Base-by-base conservation (phyloP, 805 yeast genomes). In the Blastobotrys mokoenaii region DNA sequence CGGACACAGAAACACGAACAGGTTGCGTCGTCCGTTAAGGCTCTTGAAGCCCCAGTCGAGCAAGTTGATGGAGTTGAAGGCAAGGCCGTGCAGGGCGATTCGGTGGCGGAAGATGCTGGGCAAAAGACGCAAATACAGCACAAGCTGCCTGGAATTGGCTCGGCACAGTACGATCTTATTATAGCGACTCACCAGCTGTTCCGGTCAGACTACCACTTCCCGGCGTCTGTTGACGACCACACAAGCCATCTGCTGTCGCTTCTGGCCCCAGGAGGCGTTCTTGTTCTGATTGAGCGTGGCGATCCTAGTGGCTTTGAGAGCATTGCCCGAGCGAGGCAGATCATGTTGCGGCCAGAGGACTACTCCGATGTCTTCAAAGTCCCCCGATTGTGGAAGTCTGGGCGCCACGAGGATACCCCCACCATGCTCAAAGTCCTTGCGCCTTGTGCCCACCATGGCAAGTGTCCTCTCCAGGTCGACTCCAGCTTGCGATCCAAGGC, bases 391-490 rank as follows among this genome's bases (percentile, higher is more conserved):
- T 51, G 38, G 44, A 41, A 41, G 17, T n/a, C 27, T 6, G 38
- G 38, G 18, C n/a, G 29, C n/a, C 11, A 18, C 10, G 15, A 12
- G 33, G 33, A 32, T 9, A 38, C 38, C 27, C 63, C 74, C 58
- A 71, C 74, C 57, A 80, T 82, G 51, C 57, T 88, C 42, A 73
- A 74, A 35, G 71, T 90, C 7, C 59, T 90, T 15, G 96, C 96
- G 0, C 98, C 98, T 2, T 93, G 97, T 59, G 65, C 90, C 0
- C 97, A 93, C 60, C 96, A 87, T 56, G 76, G 80, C 10, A 73
- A 70, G 52, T 89, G 97, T 57, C 97, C 97, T 0, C 66, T 90
- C 45, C 97, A 89, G 62, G 71, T 79, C 29, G 80, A 82, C 41
- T 85, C 73, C 50, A 72, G 78, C 47, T 35, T 29, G 29, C 38